Evolutionary conservation across 2,329 filamentous ascomycete genomes (phyloP), one percentile per base, ranked within the genome.

Genomic region (Claviceps digitariae): DNA sequence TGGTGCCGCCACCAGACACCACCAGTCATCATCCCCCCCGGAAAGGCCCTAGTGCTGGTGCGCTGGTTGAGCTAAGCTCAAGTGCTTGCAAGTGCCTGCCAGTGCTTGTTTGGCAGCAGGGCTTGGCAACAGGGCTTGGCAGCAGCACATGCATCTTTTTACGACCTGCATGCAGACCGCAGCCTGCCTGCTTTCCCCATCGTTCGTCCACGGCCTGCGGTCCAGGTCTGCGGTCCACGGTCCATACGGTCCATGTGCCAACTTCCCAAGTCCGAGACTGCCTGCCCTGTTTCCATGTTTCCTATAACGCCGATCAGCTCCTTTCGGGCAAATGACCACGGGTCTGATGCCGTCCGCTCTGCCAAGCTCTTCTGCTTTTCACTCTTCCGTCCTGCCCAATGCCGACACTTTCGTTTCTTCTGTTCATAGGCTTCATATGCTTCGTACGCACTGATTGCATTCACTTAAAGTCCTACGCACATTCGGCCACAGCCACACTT

Each of bases 121-220:
- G 36, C 36, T 38, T 38, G 36, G 36, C 36, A n/a, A 5, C 36
- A n/a, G 36, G 27, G 23, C 34, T n/a, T 34, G 51, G 45, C 36
- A 41, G 51, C 25, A 48, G 31, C 9, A 34, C 31, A 34, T 34
- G 31, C 31, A 13, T 27, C 45, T 48, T 52, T 48, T 52, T 48
- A 52, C 51, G 51, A 52, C 46, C 29, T 21, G 43, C 27, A 31
- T 31, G 45, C 45, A 47, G 45, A n/a, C 45, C 29, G 25, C 45
- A 21, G 25, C 10, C 47, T 34, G 17, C 23, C 43, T 52, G 34
- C 21, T 25, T 46, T 25, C n/a, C 50, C 50, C 43, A n/a, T n/a
- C n/a, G n/a, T n/a, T n/a, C n/a, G n/a, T n/a, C n/a, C n/a, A n/a
- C n/a, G n/a, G n/a, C n/a, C n/a, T n/a, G n/a, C n/a, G n/a, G n/a